These are phyloP conservation scores for Trichophyton equinum DNA, from an alignment of 2,329 filamentous ascomycete genomes.

Conservation along the genomic window DNA sequence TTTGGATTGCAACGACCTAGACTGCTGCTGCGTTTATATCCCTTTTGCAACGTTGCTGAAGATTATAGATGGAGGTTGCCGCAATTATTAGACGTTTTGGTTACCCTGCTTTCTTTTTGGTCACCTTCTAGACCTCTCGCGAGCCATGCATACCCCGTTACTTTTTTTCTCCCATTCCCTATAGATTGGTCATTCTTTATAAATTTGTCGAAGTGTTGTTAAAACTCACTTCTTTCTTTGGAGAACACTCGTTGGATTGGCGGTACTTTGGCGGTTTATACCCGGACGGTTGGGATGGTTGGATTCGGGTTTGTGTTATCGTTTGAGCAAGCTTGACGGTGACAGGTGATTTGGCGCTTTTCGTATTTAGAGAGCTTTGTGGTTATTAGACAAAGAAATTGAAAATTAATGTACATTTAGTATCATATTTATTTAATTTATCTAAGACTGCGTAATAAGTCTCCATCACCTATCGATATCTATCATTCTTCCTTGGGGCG, in stretches of 20 bases:
- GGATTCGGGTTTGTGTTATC: background rate
- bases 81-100: background rate
- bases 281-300: background rate
- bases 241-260: background rate
- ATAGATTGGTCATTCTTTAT: background rate
- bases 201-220: background rate
- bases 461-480: background rate
- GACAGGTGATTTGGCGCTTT: background rate
- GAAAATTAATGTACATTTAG: background rate
- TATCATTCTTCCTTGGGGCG: background rate
- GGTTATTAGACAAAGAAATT: background rate
- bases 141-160: background rate
- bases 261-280: background rate
- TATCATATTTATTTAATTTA: background rate
- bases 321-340: background rate
- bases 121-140: background rate
- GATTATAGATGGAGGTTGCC: constrained; percentile 1
- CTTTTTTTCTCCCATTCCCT: background rate
- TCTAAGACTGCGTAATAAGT: no score
- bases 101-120: no score
- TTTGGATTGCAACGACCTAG: constrained; percentile 1
- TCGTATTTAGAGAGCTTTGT: background rate
- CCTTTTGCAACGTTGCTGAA: background rate
- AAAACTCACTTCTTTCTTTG: background rate
- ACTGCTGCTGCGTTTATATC: background rate